Base-by-base conservation (phyloP, 2,329 filamentous ascomycete species). In the Xylaria sp. region DNA sequence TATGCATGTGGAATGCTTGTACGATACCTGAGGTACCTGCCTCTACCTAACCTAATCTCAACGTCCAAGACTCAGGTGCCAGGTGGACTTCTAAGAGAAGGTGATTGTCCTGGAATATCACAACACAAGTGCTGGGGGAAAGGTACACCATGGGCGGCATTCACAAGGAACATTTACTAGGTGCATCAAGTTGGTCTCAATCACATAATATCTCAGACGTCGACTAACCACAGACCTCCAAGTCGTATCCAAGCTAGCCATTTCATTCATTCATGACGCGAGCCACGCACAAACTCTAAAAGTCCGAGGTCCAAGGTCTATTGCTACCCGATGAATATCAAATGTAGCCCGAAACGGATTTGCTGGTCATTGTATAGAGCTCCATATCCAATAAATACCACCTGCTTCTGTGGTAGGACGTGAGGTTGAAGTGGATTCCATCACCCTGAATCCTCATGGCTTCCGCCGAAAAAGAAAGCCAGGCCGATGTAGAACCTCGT, bases 361-460 rank as follows among this genome's bases (percentile, higher is more conserved):
- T 8, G 30, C 53, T 24, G 21, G 9, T 27, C 12, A 24, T 59
- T 36, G 21, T 56, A 61, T 64, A 30, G 51, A 39, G n/a, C 19
- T 57, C 19, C 39, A 27, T 47, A 53, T 58, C 14, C 36, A 27
- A 53, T 42, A 32, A 36, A 53, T 42, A 32, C 21, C 19, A 14
- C 47, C 21, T 45, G 21, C 7, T 24, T 53, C 21, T 2, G 51
- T 54, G n/a, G 24, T 45, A 47, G 61, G 39, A 50, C 45, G 50
- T 9, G 32, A 55, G 66, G 65, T 50, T 57, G 57, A 19, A 54
- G 64, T 45, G 57, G 60, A 60, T 61, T 65, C 55, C 45, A 47
- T 19, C 42, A 30, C 19, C 17, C 36, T 21, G 7, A 32, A 57
- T 57, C 53, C 63, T 24, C 61, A 77, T 76, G 73, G 71, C 72